Evolutionary conservation across 2,329 filamentous ascomycete species (phyloP).

Genomic region (Aspergillus niger): DNA sequence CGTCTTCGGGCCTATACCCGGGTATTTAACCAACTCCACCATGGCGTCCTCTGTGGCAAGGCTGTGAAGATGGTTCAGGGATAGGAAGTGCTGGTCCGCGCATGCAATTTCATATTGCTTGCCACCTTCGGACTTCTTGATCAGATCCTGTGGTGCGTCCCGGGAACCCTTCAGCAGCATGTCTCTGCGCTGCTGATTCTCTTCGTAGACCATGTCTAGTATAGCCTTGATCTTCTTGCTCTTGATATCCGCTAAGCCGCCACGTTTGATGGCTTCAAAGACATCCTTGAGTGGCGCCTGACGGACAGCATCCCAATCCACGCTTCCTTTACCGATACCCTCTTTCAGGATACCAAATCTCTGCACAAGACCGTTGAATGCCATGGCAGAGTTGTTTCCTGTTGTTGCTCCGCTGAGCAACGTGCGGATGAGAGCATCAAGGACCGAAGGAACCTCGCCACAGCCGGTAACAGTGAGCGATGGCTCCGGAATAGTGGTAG

Average conservation of each 20-base stretch:
- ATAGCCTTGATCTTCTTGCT: slow-evolving; percentile 72
- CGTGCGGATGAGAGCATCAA: slow-evolving; percentile 65
- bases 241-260: slow-evolving; percentile 72
- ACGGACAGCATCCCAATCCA: slow-evolving; percentile 73
- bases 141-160: slow-evolving; percentile 47
- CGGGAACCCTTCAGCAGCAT: slow-evolving; percentile 50
- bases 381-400: slow-evolving; percentile 62
- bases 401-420: slow-evolving; percentile 64
- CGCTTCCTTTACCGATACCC: slow-evolving; percentile 69
- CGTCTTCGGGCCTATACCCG: slow-evolving; percentile 67
- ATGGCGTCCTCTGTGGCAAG: slow-evolving; percentile 60
- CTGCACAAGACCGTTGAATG: slow-evolving; percentile 66
- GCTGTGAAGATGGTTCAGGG: slow-evolving; percentile 63
- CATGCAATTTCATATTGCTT: slow-evolving; percentile 61
- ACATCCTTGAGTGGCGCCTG: slow-evolving; percentile 61
- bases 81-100: slow-evolving; percentile 62
- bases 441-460: slow-evolving; percentile 65
- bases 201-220: slow-evolving; percentile 69
- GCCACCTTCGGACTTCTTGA: slow-evolving; percentile 47
- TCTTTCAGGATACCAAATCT: slow-evolving; percentile 64
- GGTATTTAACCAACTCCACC: slow-evolving; percentile 58
- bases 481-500: slow-evolving; percentile 68
- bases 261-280: slow-evolving; percentile 68
- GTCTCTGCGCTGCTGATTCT: slow-evolving; percentile 62
- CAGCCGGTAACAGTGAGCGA: slow-evolving; percentile 72